These are phyloP conservation scores for Avena eriantha DNA, from an alignment of 176 grass and related monocot genomes.

Conservation along the genomic window DNA sequence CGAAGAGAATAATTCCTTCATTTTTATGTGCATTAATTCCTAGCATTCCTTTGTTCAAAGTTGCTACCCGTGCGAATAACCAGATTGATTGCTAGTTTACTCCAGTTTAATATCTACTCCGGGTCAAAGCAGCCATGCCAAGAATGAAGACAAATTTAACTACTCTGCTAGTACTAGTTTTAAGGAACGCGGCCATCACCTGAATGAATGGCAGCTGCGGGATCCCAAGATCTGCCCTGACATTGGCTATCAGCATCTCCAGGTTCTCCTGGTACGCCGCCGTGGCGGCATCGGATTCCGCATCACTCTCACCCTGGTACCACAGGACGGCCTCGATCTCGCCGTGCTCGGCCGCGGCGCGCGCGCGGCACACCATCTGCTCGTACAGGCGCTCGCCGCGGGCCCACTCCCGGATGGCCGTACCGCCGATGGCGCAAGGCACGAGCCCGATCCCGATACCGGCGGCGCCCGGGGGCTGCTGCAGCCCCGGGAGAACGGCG, in stretches of 20 bases:
- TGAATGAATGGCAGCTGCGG: slow-evolving; percentile 86
- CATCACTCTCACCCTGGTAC: slow-evolving; percentile 97
- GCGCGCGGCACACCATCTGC: slow-evolving; percentile 70
- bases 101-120: not conserved
- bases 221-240: slow-evolving; percentile 68
- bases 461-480: not conserved
- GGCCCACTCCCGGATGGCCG: slow-evolving; percentile 79
- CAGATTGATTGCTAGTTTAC: not conserved
- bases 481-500: slow-evolving; percentile 47
- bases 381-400: slow-evolving; percentile 70
- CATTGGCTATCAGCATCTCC: slow-evolving; percentile 63
- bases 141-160: slow-evolving; percentile 11
- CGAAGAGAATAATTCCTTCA: not conserved
- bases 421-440: slow-evolving; percentile 84
- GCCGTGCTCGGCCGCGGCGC: slow-evolving; percentile 47
- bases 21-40: not conserved
- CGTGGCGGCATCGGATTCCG: slow-evolving; percentile 46
- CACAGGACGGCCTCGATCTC: slow-evolving; percentile 84
- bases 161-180: not conserved
- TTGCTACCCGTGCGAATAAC: not conserved
- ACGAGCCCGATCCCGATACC: slow-evolving; percentile 68
- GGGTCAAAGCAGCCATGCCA: not conserved
- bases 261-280: slow-evolving; percentile 59
- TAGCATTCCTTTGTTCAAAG: not conserved
- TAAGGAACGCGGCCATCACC: slow-evolving; percentile 39